Evolutionary conservation across 2,329 filamentous ascomycete species (phyloP), one percentile per base, ranked within the genome.

Genomic region (Chaetomium strumarium): DNA sequence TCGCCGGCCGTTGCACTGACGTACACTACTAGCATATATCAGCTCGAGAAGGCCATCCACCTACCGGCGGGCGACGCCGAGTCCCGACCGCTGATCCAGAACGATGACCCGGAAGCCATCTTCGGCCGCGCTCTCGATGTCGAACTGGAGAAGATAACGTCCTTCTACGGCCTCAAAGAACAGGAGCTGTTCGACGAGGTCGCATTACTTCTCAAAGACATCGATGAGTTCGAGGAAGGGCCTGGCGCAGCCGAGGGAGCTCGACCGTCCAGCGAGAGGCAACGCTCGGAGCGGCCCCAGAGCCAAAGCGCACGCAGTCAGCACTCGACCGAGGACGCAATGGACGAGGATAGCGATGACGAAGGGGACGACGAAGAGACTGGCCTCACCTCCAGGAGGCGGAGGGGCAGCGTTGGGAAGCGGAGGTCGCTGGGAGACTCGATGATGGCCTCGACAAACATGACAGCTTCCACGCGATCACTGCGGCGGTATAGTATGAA

Each of bases 121-220:
- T 99, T 99, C 67, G 78, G 79, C 59, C 84, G 84, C 58, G 85
- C 90, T 38, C 79, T 99, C 16, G 90, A 95, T 64, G 80, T 86
- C 39, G 93, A 99, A 68, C 74, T 99, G 46, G 91, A 97, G 65
- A 97, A 97, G 75, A 90, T 99, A 56, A 87, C 83, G 63, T 87
- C 86, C 0, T 99, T 99, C 69, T 97, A 93, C 70, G 79, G 84
- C 57, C 72, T 89, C 56, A 99, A 99, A 70, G 91, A 99, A 70
- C 76, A 82, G 20, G 92, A 97, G 67, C 83, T 99, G 13, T 83
- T 86, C 55, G 83, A 85, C 48, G 92, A 96, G 67, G 82, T 92
- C 9, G 82, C 86, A 44, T 79, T 85, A 34, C 73, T 97, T n/a
- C 70, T 92, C 51, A 76, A 77, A 45, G 92, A 97, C 64, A 80